Percentiles rank a stretch among this genome's conserved stretches.
Conservation (phyloP, 495 filamentous ascomycete species). For the Penicillium daleae region DNA sequence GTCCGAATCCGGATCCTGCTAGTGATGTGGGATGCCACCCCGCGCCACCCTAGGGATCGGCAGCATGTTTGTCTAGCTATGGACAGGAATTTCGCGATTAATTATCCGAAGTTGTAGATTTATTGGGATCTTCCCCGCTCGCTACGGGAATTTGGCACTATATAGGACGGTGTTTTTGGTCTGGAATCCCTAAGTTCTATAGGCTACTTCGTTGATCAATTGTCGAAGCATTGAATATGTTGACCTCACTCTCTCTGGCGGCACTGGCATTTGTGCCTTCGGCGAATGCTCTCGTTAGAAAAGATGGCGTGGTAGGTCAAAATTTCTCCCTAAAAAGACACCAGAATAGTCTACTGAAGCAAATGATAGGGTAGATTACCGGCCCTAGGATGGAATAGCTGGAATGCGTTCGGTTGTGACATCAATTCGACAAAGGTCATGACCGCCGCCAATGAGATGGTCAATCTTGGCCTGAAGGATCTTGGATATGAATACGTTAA, state of each 20-base stretch:
- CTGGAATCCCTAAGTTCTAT: background rate
- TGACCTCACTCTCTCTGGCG: conserved; percentile 16
- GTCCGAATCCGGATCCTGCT: conserved; percentile 1
- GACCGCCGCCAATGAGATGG: conserved; percentile 52
- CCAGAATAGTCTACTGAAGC: background rate
- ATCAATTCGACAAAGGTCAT: conserved; percentile 57
- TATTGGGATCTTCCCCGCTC: conserved; percentile 21
- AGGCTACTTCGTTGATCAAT: background rate
- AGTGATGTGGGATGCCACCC: conserved; percentile 9
- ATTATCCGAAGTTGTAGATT: conserved; percentile 14
- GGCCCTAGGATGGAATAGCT: conserved; percentile 64
- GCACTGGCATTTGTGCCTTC: conserved; percentile 23
- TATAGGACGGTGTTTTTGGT: background rate
- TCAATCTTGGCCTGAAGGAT: conserved; percentile 59
- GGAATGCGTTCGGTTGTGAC: conserved; percentile 63
- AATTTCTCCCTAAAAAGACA: background rate
- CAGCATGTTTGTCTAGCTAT: conserved; percentile 6
- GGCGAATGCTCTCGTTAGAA: conserved; percentile 31
- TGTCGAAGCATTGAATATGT: conserved; percentile 12
- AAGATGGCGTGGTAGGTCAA: conserved; percentile 33
- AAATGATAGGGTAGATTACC: conserved; percentile 48
- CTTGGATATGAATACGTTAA: conserved; percentile 71
- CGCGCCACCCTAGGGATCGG: conserved; percentile 15
- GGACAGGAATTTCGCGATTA: background rate
- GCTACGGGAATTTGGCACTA: background rate